These are phyloP conservation scores for Penicillium occitanis DNA, from an alignment of 2,329 filamentous ascomycete species.

Conservation along the genomic window DNA sequence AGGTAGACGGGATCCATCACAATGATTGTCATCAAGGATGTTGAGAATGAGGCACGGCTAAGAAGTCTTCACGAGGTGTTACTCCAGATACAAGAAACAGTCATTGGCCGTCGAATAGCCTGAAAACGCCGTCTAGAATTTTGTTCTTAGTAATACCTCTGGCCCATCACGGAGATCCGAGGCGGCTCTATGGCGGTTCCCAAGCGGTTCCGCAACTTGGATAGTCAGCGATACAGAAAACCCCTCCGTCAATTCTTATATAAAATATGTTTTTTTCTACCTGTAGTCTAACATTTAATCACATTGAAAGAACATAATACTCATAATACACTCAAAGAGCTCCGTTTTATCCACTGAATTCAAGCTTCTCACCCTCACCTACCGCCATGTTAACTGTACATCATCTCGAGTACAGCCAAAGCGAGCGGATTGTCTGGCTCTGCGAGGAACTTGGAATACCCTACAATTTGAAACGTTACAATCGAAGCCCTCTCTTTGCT, in stretches of 20 bases:
- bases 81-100: not conserved
- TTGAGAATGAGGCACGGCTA: not conserved
- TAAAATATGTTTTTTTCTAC: not conserved
- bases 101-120: too few species aligned
- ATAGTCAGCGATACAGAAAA: not conserved
- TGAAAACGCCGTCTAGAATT: not conserved
- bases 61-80: not conserved
- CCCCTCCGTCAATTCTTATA: not conserved
- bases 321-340: not conserved
- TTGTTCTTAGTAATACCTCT: not conserved
- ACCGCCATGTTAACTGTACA: conserved; percentile 40
- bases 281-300: not conserved
- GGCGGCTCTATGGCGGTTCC: not conserved
- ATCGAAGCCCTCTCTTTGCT: conserved; percentile 47
- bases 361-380: too few species aligned
- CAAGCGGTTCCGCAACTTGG: not conserved
- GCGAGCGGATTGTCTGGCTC: conserved; percentile 64
- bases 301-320: too few species aligned
- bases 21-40: not conserved
- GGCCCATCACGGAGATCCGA: not conserved
- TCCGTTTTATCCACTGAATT: not conserved
- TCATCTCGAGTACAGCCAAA: conserved; percentile 60
- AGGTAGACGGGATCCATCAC: not conserved
- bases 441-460: conserved; percentile 62
- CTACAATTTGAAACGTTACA: conserved; percentile 53